Evolutionary conservation across 2,329 filamentous ascomycete genomes (phyloP).

Genomic region (Botrytis pseudocinerea): DNA sequence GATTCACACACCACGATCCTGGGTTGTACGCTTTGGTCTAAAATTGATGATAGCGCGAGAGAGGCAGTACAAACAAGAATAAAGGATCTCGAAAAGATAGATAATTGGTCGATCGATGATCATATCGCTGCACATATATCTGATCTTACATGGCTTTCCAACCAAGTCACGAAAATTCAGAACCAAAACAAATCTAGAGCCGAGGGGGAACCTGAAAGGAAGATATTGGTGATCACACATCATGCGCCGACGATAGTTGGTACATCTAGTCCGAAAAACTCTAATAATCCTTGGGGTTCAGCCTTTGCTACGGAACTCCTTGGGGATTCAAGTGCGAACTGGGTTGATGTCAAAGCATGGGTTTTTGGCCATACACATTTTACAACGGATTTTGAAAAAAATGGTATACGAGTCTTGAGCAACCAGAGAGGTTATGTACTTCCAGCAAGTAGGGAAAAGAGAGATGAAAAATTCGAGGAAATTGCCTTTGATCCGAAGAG

Average conservation of each 20-base stretch:
- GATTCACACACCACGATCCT: conserved; percentile 43
- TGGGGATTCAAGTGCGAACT: conserved; percentile 19
- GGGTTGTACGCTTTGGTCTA: conserved; percentile 53
- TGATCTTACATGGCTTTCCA: conserved; percentile 45
- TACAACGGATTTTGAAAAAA: conserved; percentile 44
- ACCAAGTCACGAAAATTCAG: conserved; percentile 40
- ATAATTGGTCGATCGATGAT: conserved; percentile 24
- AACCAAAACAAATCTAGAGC: conserved; percentile 16
- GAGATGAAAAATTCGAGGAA: background rate
- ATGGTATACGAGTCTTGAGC: conserved; percentile 42
- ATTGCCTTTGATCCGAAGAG: background rate
- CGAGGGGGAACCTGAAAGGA: conserved; percentile 39
- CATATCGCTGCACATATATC: conserved; percentile 22
- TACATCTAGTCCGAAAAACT: conserved; percentile 50
- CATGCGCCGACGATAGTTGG: conserved; percentile 47
- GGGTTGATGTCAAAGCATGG: conserved; percentile 43
- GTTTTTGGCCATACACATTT: conserved; percentile 50
- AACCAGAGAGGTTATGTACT: conserved; percentile 49
- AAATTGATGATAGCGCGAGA: conserved; percentile 44
- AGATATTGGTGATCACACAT: conserved; percentile 45
- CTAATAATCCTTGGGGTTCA: conserved; percentile 38
- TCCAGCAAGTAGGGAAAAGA: conserved; percentile 25
- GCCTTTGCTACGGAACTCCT: conserved; percentile 57
- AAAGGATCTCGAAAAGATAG: conserved; percentile 28
- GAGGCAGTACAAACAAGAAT: conserved; percentile 27